phyloP scores from a whole-genome alignment of 306 rosid genomes.

The Pueraria montana region DNA sequence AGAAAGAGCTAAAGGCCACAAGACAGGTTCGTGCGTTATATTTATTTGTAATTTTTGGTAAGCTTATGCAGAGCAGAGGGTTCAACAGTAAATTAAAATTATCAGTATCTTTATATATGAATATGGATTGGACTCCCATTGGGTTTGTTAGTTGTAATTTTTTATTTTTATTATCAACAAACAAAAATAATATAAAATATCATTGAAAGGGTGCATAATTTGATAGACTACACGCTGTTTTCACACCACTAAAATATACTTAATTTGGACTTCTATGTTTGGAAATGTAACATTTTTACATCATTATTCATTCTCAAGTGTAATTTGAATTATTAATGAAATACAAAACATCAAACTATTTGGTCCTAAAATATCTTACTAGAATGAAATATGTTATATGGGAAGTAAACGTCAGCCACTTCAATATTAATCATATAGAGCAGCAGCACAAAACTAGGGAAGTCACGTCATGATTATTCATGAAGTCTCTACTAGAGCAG shows the following conservation, averaged over 20 bases:
- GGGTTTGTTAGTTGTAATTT: neutral
- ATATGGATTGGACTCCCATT: too few species aligned
- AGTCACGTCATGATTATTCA: neutral
- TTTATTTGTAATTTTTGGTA: neutral
- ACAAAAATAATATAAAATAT: neutral
- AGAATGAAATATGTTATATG: neutral
- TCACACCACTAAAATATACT: neutral
- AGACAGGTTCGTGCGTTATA: conserved; percentile 1
- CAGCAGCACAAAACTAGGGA: conserved; percentile 1
- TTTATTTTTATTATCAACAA: neutral
- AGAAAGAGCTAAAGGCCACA: neutral
- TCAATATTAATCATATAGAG: neutral
- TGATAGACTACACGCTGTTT: too few species aligned
- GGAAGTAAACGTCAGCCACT: neutral
- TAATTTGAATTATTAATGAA: too few species aligned
- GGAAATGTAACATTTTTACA: too few species aligned
- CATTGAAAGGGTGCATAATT: neutral
- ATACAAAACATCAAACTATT: too few species aligned
- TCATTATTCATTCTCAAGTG: too few species aligned
- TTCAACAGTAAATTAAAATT: neutral
- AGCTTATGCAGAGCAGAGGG: neutral
- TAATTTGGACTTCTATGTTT: neutral
- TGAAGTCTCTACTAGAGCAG: neutral
- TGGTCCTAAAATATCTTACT: conserved; percentile 15
- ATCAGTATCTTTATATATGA: neutral